phyloP scores from a whole-genome alignment of 768 basidiomycete genomes.

The Pleurotus djamor region DNA sequence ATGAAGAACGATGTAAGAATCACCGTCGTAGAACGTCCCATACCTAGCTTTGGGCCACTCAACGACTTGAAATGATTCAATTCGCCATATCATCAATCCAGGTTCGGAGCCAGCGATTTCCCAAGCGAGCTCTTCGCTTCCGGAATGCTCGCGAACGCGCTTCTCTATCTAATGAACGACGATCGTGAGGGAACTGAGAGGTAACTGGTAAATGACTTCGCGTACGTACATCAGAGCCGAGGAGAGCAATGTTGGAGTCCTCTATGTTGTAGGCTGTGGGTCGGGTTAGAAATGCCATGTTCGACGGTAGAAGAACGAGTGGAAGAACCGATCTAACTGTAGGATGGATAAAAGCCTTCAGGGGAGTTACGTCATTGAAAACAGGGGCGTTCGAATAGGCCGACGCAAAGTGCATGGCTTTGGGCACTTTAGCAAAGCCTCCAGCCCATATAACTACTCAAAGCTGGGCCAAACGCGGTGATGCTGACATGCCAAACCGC shows the following conservation, averaged over 20 bases:
- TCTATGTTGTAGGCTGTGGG: constrained; percentile 53
- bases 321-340: too few relatives aligned
- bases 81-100: constrained; percentile 57
- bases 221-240: constrained; percentile 56
- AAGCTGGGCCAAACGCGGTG: too few relatives aligned
- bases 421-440: too few relatives aligned
- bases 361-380: too few relatives aligned
- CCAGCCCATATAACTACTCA: too few relatives aligned
- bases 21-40: constrained; percentile 62
- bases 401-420: too few relatives aligned
- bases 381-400: too few relatives aligned
- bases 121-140: constrained; percentile 52
- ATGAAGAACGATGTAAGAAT: constrained; percentile 65
- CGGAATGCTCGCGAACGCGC: constrained; percentile 48
- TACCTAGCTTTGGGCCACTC: constrained; percentile 49
- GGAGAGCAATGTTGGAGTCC: constrained; percentile 60
- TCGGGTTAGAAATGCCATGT: constrained; percentile 45
- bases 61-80: constrained; percentile 54
- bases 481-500: too few relatives aligned
- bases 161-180: constrained; percentile 47
- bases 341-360: too few relatives aligned
- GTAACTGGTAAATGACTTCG: neutral
- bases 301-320: neutral
- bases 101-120: constrained; percentile 30
- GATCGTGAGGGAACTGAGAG: neutral